These are phyloP conservation scores for Orobanche coerulescens DNA, from an alignment of 257 asterid species.

Conservation along the genomic window DNA sequence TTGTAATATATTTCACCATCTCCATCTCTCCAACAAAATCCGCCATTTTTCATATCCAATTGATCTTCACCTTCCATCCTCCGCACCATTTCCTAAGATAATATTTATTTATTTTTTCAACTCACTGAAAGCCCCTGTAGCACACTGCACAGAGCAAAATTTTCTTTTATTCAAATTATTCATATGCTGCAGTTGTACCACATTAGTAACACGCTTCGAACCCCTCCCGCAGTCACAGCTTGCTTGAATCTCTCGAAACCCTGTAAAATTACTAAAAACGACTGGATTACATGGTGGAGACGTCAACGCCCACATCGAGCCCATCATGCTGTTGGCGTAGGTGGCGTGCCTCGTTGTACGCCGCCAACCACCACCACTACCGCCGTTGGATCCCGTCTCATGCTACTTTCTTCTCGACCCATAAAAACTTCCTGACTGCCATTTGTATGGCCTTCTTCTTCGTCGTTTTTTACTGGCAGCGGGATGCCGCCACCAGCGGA, in stretches of 20 bases:
- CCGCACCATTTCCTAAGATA: slow-evolving; percentile 12
- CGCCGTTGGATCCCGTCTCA: slow-evolving; percentile 40
- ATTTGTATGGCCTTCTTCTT: slow-evolving; percentile 34
- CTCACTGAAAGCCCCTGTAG: slow-evolving; percentile 8
- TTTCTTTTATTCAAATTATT: slow-evolving; percentile 9
- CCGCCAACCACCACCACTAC: slow-evolving; percentile 26
- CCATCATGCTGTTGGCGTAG: slow-evolving; percentile 35
- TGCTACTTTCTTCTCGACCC: slow-evolving; percentile 30
- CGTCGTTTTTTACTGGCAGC: slow-evolving; percentile 45
- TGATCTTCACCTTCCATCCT: slow-evolving; percentile 40
- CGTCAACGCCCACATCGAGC: slow-evolving; percentile 34
- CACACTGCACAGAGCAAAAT: not conserved
- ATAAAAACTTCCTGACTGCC: slow-evolving; percentile 32
- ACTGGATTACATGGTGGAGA: slow-evolving; percentile 37
- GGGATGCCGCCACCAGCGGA: slow-evolving; percentile 33
- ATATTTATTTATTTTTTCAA: too few relatives aligned
- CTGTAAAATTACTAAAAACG: not conserved
- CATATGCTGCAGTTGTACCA: slow-evolving; percentile 20
- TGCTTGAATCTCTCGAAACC: slow-evolving; percentile 15
- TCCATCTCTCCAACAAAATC: slow-evolving; percentile 20
- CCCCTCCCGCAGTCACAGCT: not conserved
- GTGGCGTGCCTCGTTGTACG: slow-evolving; percentile 17
- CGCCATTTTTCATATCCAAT: slow-evolving; percentile 16
- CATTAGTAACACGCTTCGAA: not conserved
- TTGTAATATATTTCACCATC: slow-evolving; percentile 42